A percentile compares a stretch with the other conserved stretches of the same genome.
Evolutionary conservation across 2,329 filamentous ascomycete genomes (phyloP).

Genomic region (Aspergillus persii): DNA sequence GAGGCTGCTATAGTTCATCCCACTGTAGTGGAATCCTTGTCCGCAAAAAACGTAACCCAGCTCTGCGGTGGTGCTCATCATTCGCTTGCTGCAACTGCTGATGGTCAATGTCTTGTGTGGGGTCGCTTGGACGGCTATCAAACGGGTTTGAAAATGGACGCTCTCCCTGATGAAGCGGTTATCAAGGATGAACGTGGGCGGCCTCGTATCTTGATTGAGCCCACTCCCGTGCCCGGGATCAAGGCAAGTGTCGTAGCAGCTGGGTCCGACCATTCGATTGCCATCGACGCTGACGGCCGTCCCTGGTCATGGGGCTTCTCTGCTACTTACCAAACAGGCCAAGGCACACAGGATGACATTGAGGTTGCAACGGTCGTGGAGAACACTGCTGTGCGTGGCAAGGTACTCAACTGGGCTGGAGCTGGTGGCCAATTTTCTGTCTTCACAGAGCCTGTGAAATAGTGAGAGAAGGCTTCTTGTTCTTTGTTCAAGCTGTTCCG

Average conservation of each 20-base stretch:
- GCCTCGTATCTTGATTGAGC: conserved; percentile 69
- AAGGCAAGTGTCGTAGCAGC: conserved; percentile 59
- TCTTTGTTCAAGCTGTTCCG: too few relatives aligned
- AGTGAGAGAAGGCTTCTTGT: conserved; percentile 7
- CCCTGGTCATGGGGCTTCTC: conserved; percentile 80
- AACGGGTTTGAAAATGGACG: conserved; percentile 58
- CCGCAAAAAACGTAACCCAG: conserved; percentile 61
- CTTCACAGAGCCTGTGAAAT: conserved; percentile 33
- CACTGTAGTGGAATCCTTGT: conserved; percentile 63
- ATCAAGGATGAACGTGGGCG: conserved; percentile 63
- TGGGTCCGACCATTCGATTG: conserved; percentile 71
- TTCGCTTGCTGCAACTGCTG: conserved; percentile 57
- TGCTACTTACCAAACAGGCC: conserved; percentile 76
- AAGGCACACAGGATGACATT: conserved; percentile 75
- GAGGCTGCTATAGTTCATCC: conserved; percentile 72
- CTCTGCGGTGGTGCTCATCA: conserved; percentile 76
- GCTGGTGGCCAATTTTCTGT: conserved; percentile 75
- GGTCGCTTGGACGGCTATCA: conserved; percentile 60
- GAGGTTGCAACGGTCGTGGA: conserved; percentile 75
- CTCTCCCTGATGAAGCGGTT: conserved; percentile 57
- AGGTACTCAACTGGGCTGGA: conserved; percentile 73
- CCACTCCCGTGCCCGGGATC: conserved; percentile 60
- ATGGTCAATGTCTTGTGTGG: conserved; percentile 59
- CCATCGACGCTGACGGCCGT: conserved; percentile 65
- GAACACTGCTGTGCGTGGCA: conserved; percentile 75